Conservation (phyloP, 148 eudicot species). For the Dysphania ambrosioides region DNA sequence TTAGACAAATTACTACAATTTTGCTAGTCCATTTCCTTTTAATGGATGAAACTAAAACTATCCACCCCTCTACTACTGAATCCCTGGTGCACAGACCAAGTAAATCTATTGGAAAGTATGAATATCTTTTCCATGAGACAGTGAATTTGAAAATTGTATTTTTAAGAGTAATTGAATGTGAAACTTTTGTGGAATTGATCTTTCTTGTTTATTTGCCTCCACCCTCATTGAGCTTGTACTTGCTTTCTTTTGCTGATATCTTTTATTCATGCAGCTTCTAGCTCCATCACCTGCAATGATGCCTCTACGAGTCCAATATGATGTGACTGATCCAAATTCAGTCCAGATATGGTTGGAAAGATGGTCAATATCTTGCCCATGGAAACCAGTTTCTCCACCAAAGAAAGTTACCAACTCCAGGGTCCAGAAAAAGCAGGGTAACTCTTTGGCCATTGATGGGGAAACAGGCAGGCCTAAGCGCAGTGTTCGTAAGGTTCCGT, state of each 20-base stretch:
- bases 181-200: too few relatives aligned
- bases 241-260: neutral
- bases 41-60: neutral
- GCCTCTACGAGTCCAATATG: slow-evolving; percentile 58
- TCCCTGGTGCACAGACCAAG: neutral
- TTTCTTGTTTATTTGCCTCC: neutral
- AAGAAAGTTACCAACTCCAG: slow-evolving; percentile 37
- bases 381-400: slow-evolving; percentile 42
- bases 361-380: slow-evolving; percentile 49
- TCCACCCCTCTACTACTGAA: too few relatives aligned
- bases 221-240: neutral
- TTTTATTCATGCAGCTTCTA: slow-evolving; percentile 37
- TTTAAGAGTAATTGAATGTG: neutral
- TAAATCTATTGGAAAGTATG: neutral
- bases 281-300: slow-evolving; percentile 46
- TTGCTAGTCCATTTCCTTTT: neutral
- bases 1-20: neutral
- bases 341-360: slow-evolving; percentile 46
- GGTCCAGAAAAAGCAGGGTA: slow-evolving; percentile 41
- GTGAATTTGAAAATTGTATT: too few relatives aligned
- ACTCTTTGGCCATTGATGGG: slow-evolving; percentile 33
- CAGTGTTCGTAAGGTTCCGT: slow-evolving; percentile 39
- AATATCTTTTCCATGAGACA: neutral
- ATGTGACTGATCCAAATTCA: slow-evolving; percentile 46
- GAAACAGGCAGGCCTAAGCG: slow-evolving; percentile 43